Evolutionary conservation across 164 flowering plant species (phyloP), one percentile per base, ranked within the genome.

Genomic region (Protea cynaroides): DNA sequence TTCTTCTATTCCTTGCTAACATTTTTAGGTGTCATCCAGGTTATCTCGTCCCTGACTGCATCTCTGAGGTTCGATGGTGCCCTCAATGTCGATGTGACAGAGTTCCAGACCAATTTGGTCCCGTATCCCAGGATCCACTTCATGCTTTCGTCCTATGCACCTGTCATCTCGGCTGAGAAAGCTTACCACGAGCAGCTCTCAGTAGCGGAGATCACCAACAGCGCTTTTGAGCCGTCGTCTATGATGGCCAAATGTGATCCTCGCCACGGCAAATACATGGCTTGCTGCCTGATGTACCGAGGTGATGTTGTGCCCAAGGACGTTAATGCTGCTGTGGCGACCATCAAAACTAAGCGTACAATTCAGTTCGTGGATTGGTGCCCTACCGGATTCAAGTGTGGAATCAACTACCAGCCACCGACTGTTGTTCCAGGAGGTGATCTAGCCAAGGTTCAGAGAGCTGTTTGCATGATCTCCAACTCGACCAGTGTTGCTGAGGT

Each of bases 181-280:
- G 85, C 87, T 15, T 84, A 85, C 72, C 89, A 83, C 64, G 84
- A 85, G 73, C 89, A 84, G 74, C 83, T 85, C 15, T 81, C 87
- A 4, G 87, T 83, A 49, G 85, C 89, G 13, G 89, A 85, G 75
- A 83, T 85, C 68, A 84, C 89, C 36, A 85, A 82, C 74, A 83
- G 84, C 56, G 87, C 84, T 10, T 86, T 83, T 63, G 86, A 83
- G 76, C 87, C 87, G 3, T 82, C 87, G 8, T 85, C 87, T 29
- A 85, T 85, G 90, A 83, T 82, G 87, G 87, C 87, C 25, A 85
- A 85, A 69, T 85, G 87, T 59, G 89, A 83, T 63, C 87, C 86
- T 3, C 86, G 83, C 62, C 88, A 81, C 65, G 87, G 85, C 13
- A 81, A 83, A 57, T 81, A 83, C 85, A 84, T 83, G 89, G 89